Conservation (phyloP, 208 protist species). For the Phytomonas sp. region DNA sequence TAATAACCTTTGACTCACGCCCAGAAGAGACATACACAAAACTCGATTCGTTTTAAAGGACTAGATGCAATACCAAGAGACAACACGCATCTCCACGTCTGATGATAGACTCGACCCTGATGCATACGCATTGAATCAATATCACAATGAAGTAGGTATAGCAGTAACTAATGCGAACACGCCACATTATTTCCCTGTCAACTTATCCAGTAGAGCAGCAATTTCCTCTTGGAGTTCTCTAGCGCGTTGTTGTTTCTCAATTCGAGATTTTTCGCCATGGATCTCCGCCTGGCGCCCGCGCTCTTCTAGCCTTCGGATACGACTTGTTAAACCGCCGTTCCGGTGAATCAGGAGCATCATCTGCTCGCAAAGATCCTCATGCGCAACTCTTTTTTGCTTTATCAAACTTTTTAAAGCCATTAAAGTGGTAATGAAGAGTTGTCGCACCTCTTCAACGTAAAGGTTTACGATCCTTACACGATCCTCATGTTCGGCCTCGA, state of each 20-base stretch:
- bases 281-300: constrained; percentile 10
- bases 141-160: not conserved
- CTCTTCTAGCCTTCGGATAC: constrained; percentile 11
- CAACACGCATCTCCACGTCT: not conserved
- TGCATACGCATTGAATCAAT: not conserved
- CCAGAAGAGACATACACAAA: too few relatives aligned
- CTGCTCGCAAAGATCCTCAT: constrained; percentile 19
- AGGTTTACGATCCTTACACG: constrained; percentile 16
- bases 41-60: too few relatives aligned
- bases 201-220: not conserved
- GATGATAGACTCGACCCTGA: not conserved
- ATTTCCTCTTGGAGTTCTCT: constrained; percentile 5
- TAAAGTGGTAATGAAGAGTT: constrained; percentile 12
- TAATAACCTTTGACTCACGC: not conserved
- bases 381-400: constrained; percentile 12
- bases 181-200: not conserved
- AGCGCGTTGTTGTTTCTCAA: not conserved
- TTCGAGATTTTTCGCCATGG: constrained; percentile 7
- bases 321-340: constrained; percentile 12
- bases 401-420: constrained; percentile 14
- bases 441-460: constrained; percentile 24
- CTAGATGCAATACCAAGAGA: not conserved
- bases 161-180: not conserved
- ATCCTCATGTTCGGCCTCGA: constrained; percentile 13
- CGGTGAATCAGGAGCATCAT: constrained; percentile 18